Base-by-base conservation (phyloP, 2,329 filamentous ascomycete genomes). In the Plenodomus tracheiphilus region DNA sequence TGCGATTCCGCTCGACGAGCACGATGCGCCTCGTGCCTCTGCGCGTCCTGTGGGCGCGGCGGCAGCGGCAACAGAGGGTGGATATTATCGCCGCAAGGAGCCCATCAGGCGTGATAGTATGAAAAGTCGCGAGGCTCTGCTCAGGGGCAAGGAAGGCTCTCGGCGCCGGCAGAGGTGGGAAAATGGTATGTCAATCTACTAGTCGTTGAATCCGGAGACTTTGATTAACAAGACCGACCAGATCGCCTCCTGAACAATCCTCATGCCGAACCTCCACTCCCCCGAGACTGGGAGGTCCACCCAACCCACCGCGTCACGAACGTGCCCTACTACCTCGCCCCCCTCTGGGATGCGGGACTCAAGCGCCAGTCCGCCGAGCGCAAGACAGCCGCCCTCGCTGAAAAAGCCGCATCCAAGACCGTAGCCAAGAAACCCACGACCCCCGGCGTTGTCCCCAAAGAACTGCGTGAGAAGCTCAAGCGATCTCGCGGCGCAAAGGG, bases 71-170 rank as follows among this genome's bases (percentile, higher is more conserved):
- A 53, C 76, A 43, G 58, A 69, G 75, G 46, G 81, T 74, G 45
- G 77, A 71, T 74, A 78, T 65, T 62, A 77, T 56, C 75, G 77
- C 54, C 69, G 88, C 36, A 79, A 79, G 50, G 79, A 81, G 62
- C 77, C 80, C 5, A 62, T 83, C 39, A 77, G 81, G 28, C 80
- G 83, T 42, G 85, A 87, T 62, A 86, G 82, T 60, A 62, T 83
- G 63, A 85, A 84, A 65, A 74, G 82, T 43, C 85, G 92, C 16
- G 91, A 96, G 58, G 83, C 85, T 2, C 68, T 96, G 43, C 78
- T 94, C 25, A 95, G 91, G 76, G 93, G 93, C 47, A 96, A 95
- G 61, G 91, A 97, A 72, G 93, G 93, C 28, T 93, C 85, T 62
- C 83, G 93, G 30, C 86, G 93, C 64, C 81, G 93, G 41, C 86